Evolutionary conservation across 495 filamentous ascomycete genomes (phyloP), one percentile per base, ranked within the genome.

Genomic region (Daldinia concentrica): DNA sequence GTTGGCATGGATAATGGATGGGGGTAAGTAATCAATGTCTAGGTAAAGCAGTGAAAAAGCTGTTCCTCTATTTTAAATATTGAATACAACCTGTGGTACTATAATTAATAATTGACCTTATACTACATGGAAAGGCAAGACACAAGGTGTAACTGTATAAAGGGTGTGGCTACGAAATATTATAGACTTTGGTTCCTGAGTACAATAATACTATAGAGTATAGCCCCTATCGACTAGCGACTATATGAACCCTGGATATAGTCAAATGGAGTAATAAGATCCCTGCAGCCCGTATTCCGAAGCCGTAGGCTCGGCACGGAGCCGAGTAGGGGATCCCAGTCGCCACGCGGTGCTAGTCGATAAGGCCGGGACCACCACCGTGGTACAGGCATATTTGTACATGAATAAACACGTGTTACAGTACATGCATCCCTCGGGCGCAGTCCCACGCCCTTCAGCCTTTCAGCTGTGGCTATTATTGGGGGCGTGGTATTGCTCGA

Each of bases 391-490:
- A 36, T 5, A 34, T 57, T 57, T 56, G 50, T 63, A 67, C 58
- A 36, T 62, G 32, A 43, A 27, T 50, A 55, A 12, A 56, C 69
- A 72, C 64, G 69, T 72, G 69, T 34, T 52, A 60, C 55, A 32
- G 64, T 55, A 52, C 69, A 68, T 72, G 69, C 58, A 72, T 55
- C 19, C 14, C 37, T 27, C 43, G 37, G 45, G 29, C 54, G 64
- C 60, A 67, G 59, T 60, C 63, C 27, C 30, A 56, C 69, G 58
- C 64, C 60, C 64, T 29, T 58, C 51, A 27, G 34, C 34, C 43
- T 27, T 61, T 72, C 60, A 72, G 69, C 69, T 50, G n/a, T 56
- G 36, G 22, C 64, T 64, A 72, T 66, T 62, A 60, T 68, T 65
- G 64, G 69, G 64, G 3, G 22, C 51, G 43, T 37, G 48, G 34